Percentiles rank a stretch among this genome's conserved stretches.
Conservation (phyloP, 2,329 filamentous ascomycete genomes). For the Fusarium sp. region DNA sequence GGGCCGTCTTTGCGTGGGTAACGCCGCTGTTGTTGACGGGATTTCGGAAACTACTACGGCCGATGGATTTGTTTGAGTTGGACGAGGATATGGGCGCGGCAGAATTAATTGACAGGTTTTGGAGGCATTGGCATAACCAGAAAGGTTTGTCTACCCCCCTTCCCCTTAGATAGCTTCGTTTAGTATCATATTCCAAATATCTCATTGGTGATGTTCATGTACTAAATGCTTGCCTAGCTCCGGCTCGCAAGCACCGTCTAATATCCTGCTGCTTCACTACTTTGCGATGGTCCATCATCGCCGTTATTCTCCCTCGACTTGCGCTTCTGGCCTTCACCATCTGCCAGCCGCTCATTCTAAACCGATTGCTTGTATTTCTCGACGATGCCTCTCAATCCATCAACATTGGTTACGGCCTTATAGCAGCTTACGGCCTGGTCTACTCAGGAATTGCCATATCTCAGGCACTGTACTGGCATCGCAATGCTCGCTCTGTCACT, state of each 20-base stretch:
- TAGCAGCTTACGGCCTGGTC: slow-evolving; percentile 54
- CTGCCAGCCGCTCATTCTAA: slow-evolving; percentile 57
- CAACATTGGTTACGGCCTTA: slow-evolving; percentile 52
- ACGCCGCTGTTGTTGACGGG: slow-evolving; percentile 56
- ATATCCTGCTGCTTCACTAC: slow-evolving; percentile 49
- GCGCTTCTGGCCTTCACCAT: slow-evolving; percentile 56
- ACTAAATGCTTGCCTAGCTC: slow-evolving; percentile 39
- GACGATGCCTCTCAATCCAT: slow-evolving; percentile 44
- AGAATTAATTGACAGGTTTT: slow-evolving; percentile 51
- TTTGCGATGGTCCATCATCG: slow-evolving; percentile 51
- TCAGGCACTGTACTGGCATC: slow-evolving; percentile 53
- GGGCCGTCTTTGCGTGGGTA: slow-evolving; percentile 59
- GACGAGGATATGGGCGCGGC: slow-evolving; percentile 54
- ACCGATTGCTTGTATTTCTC: slow-evolving; percentile 54
- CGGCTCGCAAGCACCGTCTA: slow-evolving; percentile 45
- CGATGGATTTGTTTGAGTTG: slow-evolving; percentile 55
- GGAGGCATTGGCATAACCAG: slow-evolving; percentile 50
- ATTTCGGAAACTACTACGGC: slow-evolving; percentile 54
- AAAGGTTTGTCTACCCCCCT: slow-evolving; percentile 41
- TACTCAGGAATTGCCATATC: slow-evolving; percentile 53
- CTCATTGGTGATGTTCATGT: slow-evolving; percentile 35
- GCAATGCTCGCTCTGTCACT: slow-evolving; percentile 53
- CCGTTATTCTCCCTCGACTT: slow-evolving; percentile 53
- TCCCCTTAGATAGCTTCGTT: slow-evolving; percentile 27
- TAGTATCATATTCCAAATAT: slow-evolving; percentile 23